phyloP scores from a whole-genome alignment of 371 early-diverging fungal genomes.

The Rhizomucor miehei region DNA sequence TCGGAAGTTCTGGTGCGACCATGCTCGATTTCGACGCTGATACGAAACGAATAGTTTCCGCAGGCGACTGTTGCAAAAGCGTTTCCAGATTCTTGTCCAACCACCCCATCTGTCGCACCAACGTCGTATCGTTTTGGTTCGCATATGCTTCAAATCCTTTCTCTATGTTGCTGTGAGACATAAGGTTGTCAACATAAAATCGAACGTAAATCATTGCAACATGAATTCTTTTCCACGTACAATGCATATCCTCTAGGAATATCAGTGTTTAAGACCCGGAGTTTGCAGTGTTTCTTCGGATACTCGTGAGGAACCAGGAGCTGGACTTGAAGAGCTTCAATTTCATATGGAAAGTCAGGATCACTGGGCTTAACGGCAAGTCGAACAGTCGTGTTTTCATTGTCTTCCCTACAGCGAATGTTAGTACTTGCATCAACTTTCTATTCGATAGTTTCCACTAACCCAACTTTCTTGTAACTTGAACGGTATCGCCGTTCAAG shows the following conservation, averaged over 20 bases:
- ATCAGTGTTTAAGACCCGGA: conserved; percentile 58
- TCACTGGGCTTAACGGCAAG: conserved; percentile 60
- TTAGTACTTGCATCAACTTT: neutral
- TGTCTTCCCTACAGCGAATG: conserved; percentile 17
- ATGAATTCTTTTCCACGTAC: conserved; percentile 36
- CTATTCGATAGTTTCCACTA: neutral
- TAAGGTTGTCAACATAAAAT: too few relatives aligned
- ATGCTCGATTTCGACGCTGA: conserved; percentile 17
- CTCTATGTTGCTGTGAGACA: conserved; percentile 36
- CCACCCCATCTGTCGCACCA: conserved; percentile 58
- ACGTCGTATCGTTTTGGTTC: conserved; percentile 21
- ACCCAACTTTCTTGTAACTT: conserved; percentile 9
- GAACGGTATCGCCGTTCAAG: conserved; percentile 20
- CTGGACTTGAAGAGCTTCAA: conserved; percentile 53
- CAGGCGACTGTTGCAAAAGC: conserved; percentile 55
- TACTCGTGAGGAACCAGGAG: conserved; percentile 49
- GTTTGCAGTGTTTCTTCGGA: conserved; percentile 32
- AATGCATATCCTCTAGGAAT: conserved; percentile 64
- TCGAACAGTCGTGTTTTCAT: conserved; percentile 25
- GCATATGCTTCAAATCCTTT: conserved; percentile 39
- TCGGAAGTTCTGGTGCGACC: conserved; percentile 16
- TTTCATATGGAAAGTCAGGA: conserved; percentile 77
- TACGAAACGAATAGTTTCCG: conserved; percentile 52
- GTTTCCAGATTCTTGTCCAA: conserved; percentile 56
- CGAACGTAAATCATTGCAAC: too few relatives aligned